Conservation (phyloP, 179 eudicot species). For the Heliamphora pulchella region DNA sequence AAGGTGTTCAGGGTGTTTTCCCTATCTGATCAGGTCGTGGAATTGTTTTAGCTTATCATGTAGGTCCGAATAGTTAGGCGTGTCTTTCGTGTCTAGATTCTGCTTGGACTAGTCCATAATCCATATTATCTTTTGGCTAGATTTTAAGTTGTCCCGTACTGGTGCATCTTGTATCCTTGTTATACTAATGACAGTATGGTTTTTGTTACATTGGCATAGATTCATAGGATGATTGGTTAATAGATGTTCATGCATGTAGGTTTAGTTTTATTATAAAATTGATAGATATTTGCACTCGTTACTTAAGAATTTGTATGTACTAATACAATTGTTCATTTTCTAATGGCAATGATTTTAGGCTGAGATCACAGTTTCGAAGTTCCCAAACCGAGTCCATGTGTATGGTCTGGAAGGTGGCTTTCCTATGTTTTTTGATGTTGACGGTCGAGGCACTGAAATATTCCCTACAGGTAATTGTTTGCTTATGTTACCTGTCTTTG, state of each 20-base stretch:
- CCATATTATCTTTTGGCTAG: not conserved
- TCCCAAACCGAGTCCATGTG: constrained; percentile 70
- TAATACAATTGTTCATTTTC: not conserved
- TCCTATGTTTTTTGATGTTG: constrained; percentile 76
- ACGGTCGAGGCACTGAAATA: constrained; percentile 77
- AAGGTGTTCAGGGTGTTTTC: no score
- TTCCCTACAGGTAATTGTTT: constrained; percentile 67
- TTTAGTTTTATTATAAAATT: not conserved
- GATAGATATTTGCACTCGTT: constrained; percentile 6
- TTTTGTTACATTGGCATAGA: not conserved
- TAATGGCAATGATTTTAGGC: constrained; percentile 30
- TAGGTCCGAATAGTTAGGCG: no score
- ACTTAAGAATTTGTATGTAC: not conserved
- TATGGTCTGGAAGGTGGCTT: constrained; percentile 78
- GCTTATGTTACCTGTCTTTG: not conserved
- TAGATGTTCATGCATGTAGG: not conserved
- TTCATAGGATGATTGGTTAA: not conserved
- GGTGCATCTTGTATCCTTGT: not conserved
- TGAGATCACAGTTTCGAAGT: constrained; percentile 70
- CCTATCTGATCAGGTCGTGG: no score
- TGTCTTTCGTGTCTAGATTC: not conserved
- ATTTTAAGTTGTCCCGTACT: not conserved
- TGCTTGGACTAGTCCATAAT: not conserved
- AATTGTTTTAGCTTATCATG: no score
- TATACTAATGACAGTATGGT: not conserved